A percentile compares a stretch with the other conserved stretches of the same genome.
Evolutionary conservation across 225 moss, liverwort and hornwort genomes (phyloP).

Genomic region (Antitrichia curtipendula): DNA sequence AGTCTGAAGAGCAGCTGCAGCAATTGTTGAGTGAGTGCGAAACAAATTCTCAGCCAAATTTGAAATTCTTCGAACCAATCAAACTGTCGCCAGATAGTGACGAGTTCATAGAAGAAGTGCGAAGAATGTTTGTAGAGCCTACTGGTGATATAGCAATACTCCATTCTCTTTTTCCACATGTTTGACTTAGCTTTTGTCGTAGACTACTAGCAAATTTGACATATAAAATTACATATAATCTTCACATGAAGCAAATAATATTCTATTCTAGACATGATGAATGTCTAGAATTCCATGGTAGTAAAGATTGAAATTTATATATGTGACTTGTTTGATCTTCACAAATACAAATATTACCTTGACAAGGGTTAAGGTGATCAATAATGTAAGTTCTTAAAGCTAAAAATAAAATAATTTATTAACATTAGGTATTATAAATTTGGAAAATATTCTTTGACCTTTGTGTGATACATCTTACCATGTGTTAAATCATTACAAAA

Average conservation of each 20-base stretch:
- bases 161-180: not conserved
- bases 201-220: rapidly evolving
- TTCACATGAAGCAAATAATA: not conserved
- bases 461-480: no score
- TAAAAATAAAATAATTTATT: not conserved
- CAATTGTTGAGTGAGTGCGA: not conserved
- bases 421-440: not conserved
- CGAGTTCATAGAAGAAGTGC: not conserved
- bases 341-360: not conserved
- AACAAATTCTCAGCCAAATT: not conserved
- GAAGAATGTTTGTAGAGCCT: not conserved
- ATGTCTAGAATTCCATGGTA: not conserved
- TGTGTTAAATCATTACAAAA: no score
- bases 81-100: not conserved
- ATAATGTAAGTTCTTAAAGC: not conserved
- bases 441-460: no score
- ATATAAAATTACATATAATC: no score
- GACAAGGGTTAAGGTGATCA: not conserved
- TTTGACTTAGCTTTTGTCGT: not conserved
- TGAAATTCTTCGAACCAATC: not conserved
- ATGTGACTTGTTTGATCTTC: not conserved
- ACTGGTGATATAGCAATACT: not conserved
- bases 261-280: not conserved
- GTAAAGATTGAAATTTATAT: not conserved
- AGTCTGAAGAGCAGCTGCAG: not conserved